Evolutionary conservation across 164 flowering plant species (phyloP).

Genomic region (Warburgia ugandensis): DNA sequence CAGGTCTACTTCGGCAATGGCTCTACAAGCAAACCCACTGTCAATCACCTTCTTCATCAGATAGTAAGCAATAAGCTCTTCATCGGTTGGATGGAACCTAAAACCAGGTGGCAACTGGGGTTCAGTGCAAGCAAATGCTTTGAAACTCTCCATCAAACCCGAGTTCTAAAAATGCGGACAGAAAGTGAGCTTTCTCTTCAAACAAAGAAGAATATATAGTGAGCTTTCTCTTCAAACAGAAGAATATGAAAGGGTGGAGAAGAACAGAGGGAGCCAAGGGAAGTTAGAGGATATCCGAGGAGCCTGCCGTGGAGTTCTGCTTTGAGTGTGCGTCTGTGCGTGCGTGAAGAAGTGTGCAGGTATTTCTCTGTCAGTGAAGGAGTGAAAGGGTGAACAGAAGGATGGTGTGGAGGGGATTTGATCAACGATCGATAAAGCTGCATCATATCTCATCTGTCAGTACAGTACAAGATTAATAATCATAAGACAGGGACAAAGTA

Average conservation of each 20-base stretch:
- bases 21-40: constrained; percentile 54
- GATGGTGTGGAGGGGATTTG: constrained; percentile 28
- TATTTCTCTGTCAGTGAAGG: constrained; percentile 13
- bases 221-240: too few species aligned
- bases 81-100: constrained; percentile 93
- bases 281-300: background rate
- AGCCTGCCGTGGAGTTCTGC: background rate
- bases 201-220: too few species aligned
- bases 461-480: constrained; percentile 54
- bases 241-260: too few species aligned
- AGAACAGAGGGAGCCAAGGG: too few species aligned
- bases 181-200: too few species aligned
- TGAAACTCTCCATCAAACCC: constrained; percentile 31
- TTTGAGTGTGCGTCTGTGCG: constrained; percentile 15
- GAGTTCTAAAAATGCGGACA: background rate
- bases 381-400: constrained; percentile 44
- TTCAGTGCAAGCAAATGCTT: constrained; percentile 25
- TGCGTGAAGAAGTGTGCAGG: constrained; percentile 15
- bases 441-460: constrained; percentile 64
- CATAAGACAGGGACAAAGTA: constrained; percentile 36
- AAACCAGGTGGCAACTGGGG: constrained; percentile 81
- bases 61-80: constrained; percentile 83
- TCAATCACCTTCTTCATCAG: constrained; percentile 84
- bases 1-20: constrained; percentile 92
- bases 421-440: constrained; percentile 63